Conservation (phyloP, 2,329 filamentous ascomycete species). For the Fusarium nodosum region DNA sequence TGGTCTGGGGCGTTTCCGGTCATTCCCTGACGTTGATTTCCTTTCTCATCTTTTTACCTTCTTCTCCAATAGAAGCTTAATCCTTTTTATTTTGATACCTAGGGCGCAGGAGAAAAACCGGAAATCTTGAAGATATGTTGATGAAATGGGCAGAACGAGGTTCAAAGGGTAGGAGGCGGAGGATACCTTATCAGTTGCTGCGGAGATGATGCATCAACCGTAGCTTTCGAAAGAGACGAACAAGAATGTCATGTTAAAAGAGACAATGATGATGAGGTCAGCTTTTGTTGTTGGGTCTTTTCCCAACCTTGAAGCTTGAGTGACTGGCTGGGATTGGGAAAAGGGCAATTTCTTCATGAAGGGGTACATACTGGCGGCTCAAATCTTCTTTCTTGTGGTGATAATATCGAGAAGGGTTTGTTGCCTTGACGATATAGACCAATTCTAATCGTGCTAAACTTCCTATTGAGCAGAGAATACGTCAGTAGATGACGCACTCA, state of each 20-base stretch:
- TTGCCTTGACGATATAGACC: conserved; percentile 23
- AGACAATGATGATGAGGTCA: conserved; percentile 46
- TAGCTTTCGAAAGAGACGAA: conserved; percentile 31
- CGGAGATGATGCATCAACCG: conserved; percentile 8
- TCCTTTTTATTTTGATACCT: conserved; percentile 43
- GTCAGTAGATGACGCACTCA: neutral
- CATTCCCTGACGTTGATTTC: conserved; percentile 31
- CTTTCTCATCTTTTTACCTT: conserved; percentile 21
- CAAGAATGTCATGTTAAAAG: conserved; percentile 43
- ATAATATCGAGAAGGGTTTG: conserved; percentile 31
- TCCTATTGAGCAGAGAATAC: conserved; percentile 30
- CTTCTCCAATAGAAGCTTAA: conserved; percentile 43
- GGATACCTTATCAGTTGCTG: conserved; percentile 16
- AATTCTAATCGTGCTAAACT: conserved; percentile 9
- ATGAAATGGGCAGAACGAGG: conserved; percentile 24
- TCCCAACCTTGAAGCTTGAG: conserved; percentile 37
- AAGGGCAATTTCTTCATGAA: conserved; percentile 23
- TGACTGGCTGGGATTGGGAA: conserved; percentile 35
- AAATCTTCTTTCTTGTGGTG: conserved; percentile 37
- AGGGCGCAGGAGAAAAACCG: conserved; percentile 29
- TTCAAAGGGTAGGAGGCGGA: conserved; percentile 6
- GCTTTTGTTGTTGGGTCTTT: conserved; percentile 31
- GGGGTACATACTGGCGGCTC: conserved; percentile 44
- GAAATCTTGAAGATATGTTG: conserved; percentile 27
- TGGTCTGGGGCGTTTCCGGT: conserved; percentile 34